phyloP scores from a whole-genome alignment of 2,329 filamentous ascomycete genomes.

The Stagonosporopsis tanaceti region DNA sequence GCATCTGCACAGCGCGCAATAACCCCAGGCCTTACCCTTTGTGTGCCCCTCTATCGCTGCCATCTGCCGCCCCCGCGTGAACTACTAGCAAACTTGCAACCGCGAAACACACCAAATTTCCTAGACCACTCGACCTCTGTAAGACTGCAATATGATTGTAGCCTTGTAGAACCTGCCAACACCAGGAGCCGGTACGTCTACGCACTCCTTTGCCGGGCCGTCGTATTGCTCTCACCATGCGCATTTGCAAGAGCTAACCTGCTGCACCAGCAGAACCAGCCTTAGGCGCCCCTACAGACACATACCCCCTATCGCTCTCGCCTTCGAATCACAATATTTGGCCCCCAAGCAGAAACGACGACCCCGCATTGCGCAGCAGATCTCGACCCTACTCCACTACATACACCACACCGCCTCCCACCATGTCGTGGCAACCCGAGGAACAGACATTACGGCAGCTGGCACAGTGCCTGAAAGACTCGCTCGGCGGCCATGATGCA shows the following conservation, averaged over 20 bases:
- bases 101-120: slow-evolving; percentile 33
- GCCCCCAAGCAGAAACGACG: neutral
- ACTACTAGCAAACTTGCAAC: slow-evolving; percentile 41
- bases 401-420: slow-evolving; percentile 25
- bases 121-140: slow-evolving; percentile 25
- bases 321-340: slow-evolving; percentile 9
- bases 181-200: slow-evolving; percentile 45
- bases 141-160: slow-evolving; percentile 40
- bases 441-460: slow-evolving; percentile 89
- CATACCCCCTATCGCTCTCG: slow-evolving; percentile 10
- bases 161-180: slow-evolving; percentile 43
- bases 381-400: slow-evolving; percentile 23
- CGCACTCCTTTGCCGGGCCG: slow-evolving; percentile 32
- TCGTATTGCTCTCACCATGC: slow-evolving; percentile 30
- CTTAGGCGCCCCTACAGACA: slow-evolving; percentile 34
- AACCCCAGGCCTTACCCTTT: slow-evolving; percentile 21
- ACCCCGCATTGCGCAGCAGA: slow-evolving; percentile 12
- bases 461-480: slow-evolving; percentile 87
- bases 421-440: slow-evolving; percentile 92
- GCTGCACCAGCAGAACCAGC: slow-evolving; percentile 40
- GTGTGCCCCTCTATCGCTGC: slow-evolving; percentile 21
- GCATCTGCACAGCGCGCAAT: slow-evolving; percentile 29
- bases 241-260: slow-evolving; percentile 42
- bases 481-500: slow-evolving; percentile 83
- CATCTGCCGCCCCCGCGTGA: slow-evolving; percentile 41